A percentile compares a stretch with the other conserved stretches of the same genome.
These are phyloP conservation scores for Moricandia arvensis DNA, from an alignment of 345 rosid genomes.

Conservation along the genomic window DNA sequence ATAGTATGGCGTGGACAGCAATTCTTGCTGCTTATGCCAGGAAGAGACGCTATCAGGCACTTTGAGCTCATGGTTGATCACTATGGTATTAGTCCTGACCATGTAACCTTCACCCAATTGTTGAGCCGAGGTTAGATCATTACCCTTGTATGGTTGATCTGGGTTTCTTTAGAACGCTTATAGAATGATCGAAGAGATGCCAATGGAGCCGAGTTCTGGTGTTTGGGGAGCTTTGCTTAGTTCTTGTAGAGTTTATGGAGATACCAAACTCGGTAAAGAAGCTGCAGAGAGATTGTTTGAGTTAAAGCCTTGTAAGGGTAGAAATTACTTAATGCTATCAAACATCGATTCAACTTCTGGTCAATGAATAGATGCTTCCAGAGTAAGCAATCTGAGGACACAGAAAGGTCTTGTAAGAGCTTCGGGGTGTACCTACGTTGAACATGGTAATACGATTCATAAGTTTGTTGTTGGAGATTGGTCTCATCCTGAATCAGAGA, in stretches of 20 bases:
- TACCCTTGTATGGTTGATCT: constrained; percentile 28
- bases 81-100: constrained; percentile 53
- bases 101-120: constrained; percentile 74
- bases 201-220: constrained; percentile 63
- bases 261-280: constrained; percentile 49
- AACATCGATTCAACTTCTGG: constrained; percentile 69
- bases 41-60: constrained; percentile 47
- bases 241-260: constrained; percentile 58
- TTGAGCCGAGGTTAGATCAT: constrained; percentile 60
- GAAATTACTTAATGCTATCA: constrained; percentile 67
- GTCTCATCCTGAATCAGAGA: constrained; percentile 53
- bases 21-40: constrained; percentile 63
- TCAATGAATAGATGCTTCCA: constrained; percentile 57
- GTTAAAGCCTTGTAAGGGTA: constrained; percentile 53
- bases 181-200: constrained; percentile 52
- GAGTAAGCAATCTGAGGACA: constrained; percentile 51
- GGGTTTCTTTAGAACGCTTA: constrained; percentile 57
- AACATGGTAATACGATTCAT: constrained; percentile 50
- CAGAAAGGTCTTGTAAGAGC: constrained; percentile 47
- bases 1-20: constrained; percentile 75
- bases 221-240: constrained; percentile 81
- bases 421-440: constrained; percentile 68
- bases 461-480: constrained; percentile 57
- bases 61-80: constrained; percentile 56
- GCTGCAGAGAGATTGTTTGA: constrained; percentile 53